Base-by-base conservation (phyloP, 2,329 filamentous ascomycete species). In the Akanthomyces muscarius region DNA sequence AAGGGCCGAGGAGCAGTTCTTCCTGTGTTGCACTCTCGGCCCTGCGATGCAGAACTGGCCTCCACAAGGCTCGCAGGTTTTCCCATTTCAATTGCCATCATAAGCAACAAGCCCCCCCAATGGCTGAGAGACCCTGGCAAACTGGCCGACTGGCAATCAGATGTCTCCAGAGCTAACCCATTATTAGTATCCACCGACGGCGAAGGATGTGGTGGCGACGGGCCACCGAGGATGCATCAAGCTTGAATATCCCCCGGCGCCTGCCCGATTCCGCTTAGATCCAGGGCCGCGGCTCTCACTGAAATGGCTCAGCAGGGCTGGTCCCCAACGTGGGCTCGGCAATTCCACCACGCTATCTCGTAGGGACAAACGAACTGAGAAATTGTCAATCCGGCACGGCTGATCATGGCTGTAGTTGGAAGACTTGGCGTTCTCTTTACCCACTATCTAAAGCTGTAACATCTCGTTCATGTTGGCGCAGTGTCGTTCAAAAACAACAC, bases 241-340 rank as follows among this genome's bases (percentile, higher is more conserved):
- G 48, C 38, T 41, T 25, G 14, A 18, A 25, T 36, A 16, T n/a
- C 10, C 6, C 30, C 28, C 47, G 57, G 57, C 36, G 36, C 18
- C 23, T 52, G 6, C 57, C 47, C 38, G 47, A 60, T 60, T 60
- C 36, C 42, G 57, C 47, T 45, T 60, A 60, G 36, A 52, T 16
- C 36, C 25, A 51, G 45, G 55, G 44, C 30, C 21, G 5, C 21
- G 10, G 4, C 36, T 18, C n/a, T 16, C 54, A 10, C 54, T 36
- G 5, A 36, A 44, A 55, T 55, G 25, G 28, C 55, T 25, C 55
- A 48, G n/a, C n/a, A 47, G 28, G 28, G 28, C 23, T 23, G 23
- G 28, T 5, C 30, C 38, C 13, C 30, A 48, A 18, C 55, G 23
- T 57, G 18, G 41, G 25, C 55, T 36, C 28, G 44, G 44, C 55